phyloP scores from a whole-genome alignment of 2,329 filamentous ascomycete genomes.

The Exophiala dermatitidis region DNA sequence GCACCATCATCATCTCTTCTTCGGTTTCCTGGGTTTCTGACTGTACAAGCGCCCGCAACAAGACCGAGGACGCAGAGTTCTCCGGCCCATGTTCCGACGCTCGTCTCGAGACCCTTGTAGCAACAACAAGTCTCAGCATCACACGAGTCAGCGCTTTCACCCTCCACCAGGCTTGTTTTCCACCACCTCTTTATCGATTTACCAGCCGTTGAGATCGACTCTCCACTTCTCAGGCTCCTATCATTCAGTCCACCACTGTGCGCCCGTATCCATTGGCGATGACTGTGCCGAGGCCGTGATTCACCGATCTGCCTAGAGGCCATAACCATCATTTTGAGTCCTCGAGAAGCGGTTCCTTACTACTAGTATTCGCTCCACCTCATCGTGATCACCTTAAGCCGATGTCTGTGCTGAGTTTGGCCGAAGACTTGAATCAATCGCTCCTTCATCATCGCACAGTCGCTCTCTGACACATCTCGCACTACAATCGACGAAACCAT shows the following conservation, averaged over 20 bases:
- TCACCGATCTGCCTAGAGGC: slow-evolving; percentile 14
- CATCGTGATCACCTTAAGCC: neutral
- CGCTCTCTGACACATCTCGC: slow-evolving; percentile 11
- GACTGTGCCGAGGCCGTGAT: slow-evolving; percentile 19
- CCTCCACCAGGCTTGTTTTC: neutral
- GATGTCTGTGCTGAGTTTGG: slow-evolving; percentile 12
- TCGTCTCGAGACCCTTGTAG: neutral
- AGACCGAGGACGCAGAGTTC: neutral
- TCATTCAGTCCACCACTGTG: slow-evolving; percentile 11
- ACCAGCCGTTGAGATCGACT: too few relatives aligned
- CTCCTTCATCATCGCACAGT: slow-evolving; percentile 2
- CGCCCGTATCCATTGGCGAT: slow-evolving; percentile 9
- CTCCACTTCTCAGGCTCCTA: slow-evolving; percentile 14
- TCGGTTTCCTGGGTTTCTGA: neutral
- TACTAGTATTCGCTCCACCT: slow-evolving; percentile 1
- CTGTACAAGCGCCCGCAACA: neutral
- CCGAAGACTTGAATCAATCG: neutral
- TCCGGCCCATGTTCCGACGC: neutral
- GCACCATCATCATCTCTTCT: neutral
- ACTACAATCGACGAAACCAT: neutral
- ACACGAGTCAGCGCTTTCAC: neutral
- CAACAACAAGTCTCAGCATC: neutral
- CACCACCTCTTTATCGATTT: neutral
- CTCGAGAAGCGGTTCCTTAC: slow-evolving; percentile 1
- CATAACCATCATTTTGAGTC: neutral